A percentile compares a stretch with the other conserved stretches of the same genome.
Conservation (phyloP, 495 filamentous ascomycete genomes). For the Xylaria flabelliformis region DNA sequence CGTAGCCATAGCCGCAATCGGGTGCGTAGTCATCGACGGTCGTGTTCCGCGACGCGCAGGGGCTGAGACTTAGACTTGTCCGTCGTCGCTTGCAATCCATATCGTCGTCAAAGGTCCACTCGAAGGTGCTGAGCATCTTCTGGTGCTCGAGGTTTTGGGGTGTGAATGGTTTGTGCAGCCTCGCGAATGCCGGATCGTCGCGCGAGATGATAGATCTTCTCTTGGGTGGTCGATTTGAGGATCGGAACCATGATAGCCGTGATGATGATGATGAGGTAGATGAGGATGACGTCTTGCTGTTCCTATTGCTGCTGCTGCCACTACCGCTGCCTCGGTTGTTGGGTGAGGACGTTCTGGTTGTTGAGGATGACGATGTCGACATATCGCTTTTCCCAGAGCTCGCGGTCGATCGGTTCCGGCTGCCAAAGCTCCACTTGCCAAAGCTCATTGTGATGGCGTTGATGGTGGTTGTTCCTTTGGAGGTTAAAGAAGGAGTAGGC, state of each 20-base stretch:
- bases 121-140: slow-evolving; percentile 37
- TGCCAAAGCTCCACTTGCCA: slow-evolving; percentile 17
- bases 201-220: slow-evolving; percentile 23
- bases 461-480: background rate
- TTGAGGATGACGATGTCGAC: slow-evolving; percentile 6
- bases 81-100: slow-evolving; percentile 27
- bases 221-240: slow-evolving; percentile 13
- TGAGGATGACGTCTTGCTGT: slow-evolving; percentile 10
- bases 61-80: slow-evolving; percentile 37
- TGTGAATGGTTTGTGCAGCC: slow-evolving; percentile 38
- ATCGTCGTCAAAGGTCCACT: slow-evolving; percentile 35
- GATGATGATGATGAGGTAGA: slow-evolving; percentile 9
- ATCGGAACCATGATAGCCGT: slow-evolving; percentile 24
- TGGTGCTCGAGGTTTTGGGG: slow-evolving; percentile 41
- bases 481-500: background rate
- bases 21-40: slow-evolving; percentile 29
- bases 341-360: background rate
- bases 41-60: slow-evolving; percentile 34
- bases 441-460: slow-evolving; percentile 17
- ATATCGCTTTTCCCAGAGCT: slow-evolving; percentile 15
- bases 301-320: slow-evolving; percentile 3
- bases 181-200: slow-evolving; percentile 25
- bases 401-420: slow-evolving; percentile 11
- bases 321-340: background rate
- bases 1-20: slow-evolving; percentile 13